Conservation (phyloP, 2,329 filamentous ascomycete species). For the Neopestalotiopsis clavispora region DNA sequence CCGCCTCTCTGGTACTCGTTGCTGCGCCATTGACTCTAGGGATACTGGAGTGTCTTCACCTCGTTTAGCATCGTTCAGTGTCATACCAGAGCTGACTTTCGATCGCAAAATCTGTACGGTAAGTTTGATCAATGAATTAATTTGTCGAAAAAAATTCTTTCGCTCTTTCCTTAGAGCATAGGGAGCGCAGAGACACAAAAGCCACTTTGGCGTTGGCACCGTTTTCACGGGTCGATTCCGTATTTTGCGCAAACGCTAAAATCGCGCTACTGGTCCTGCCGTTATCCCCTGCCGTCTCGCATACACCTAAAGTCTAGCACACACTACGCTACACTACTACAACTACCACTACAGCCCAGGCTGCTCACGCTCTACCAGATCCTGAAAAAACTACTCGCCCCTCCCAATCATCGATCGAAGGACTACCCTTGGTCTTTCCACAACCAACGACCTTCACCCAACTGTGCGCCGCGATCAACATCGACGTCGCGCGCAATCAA, state of each 20-base stretch:
- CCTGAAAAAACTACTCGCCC: slow-evolving; percentile 15
- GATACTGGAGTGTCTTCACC: too few relatives aligned
- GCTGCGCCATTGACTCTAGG: too few relatives aligned
- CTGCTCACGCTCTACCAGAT: neutral
- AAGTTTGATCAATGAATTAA: too few relatives aligned
- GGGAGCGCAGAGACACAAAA: neutral
- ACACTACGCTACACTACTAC: neutral
- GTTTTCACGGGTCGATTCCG: neutral
- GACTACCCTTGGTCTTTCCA: slow-evolving; percentile 16
- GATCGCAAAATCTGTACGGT: too few relatives aligned
- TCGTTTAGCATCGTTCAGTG: too few relatives aligned
- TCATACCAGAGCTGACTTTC: too few relatives aligned
- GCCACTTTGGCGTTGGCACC: neutral
- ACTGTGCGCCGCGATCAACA: slow-evolving; percentile 29
- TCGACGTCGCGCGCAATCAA: slow-evolving; percentile 32
- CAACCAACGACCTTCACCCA: neutral
- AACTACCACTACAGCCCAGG: neutral
- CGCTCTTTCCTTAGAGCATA: neutral
- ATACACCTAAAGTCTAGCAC: neutral
- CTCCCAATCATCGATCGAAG: slow-evolving; percentile 15
- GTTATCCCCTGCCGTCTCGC: neutral
- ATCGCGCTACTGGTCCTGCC: neutral
- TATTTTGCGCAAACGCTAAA: neutral
- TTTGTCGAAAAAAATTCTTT: too few relatives aligned
- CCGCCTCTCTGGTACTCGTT: too few relatives aligned